Conservation (phyloP, 2,329 filamentous ascomycete genomes). For the Colletotrichum australisinense region DNA sequence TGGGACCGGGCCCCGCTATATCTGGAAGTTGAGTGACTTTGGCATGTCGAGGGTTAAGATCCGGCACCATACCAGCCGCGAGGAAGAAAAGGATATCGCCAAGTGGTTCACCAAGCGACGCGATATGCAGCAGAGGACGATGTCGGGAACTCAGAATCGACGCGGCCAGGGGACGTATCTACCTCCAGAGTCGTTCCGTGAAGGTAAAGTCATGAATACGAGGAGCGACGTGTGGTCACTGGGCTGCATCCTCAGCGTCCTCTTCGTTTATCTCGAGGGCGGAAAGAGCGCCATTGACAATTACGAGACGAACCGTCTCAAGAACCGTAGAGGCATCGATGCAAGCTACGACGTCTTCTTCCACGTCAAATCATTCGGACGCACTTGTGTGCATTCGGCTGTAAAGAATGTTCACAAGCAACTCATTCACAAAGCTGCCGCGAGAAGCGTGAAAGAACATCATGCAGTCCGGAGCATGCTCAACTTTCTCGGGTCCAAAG, state of each 20-base stretch:
- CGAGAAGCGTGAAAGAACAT: background rate
- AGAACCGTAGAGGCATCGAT: background rate
- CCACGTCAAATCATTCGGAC: background rate
- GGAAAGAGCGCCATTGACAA: slow-evolving; percentile 15
- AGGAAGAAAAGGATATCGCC: slow-evolving; percentile 24
- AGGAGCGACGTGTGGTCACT: slow-evolving; percentile 54
- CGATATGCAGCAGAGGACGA: background rate
- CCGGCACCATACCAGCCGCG: slow-evolving; percentile 29
- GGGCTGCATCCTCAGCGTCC: slow-evolving; percentile 51
- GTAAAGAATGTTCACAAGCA: background rate
- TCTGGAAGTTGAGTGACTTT: slow-evolving; percentile 57
- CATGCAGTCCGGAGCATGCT: background rate
- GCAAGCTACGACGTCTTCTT: background rate
- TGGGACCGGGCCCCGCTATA: slow-evolving; percentile 20
- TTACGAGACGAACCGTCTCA: background rate
- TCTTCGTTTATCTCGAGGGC: slow-evolving; percentile 49
- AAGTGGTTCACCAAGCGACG: background rate
- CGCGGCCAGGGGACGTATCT: background rate
- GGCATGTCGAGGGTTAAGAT: slow-evolving; percentile 52
- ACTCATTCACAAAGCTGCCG: background rate
- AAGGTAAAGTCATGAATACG: slow-evolving; percentile 41
- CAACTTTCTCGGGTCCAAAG: background rate
- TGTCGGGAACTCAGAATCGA: background rate
- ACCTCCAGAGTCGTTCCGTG: slow-evolving; percentile 20
- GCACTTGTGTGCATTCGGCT: background rate